These are phyloP conservation scores for Naganishia friedmannii DNA, from an alignment of 768 basidiomycete genomes.

Conservation along the genomic window DNA sequence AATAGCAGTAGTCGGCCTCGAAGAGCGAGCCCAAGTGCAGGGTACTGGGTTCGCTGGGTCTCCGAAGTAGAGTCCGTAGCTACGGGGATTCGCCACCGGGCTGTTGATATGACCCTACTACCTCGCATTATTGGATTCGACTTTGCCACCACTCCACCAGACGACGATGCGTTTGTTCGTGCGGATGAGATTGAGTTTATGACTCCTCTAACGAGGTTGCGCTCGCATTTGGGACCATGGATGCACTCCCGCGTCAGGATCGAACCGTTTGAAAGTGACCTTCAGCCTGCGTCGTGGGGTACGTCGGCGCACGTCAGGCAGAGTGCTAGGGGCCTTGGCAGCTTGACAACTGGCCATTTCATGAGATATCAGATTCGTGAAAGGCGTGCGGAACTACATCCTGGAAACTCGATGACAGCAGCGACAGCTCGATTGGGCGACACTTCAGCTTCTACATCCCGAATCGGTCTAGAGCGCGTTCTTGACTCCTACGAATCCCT, in stretches of 20 bases:
- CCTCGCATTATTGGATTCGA: slow-evolving; percentile 28
- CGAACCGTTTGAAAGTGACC: slow-evolving; percentile 25
- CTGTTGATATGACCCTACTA: slow-evolving; percentile 13
- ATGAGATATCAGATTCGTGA: slow-evolving; percentile 24
- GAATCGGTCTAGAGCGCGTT: background rate
- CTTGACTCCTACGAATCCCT: slow-evolving; percentile 13
- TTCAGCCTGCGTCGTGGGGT: slow-evolving; percentile 26
- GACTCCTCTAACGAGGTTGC: slow-evolving; percentile 24
- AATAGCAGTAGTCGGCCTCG: slow-evolving; percentile 4
- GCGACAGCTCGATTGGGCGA: background rate
- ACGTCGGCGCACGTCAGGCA: slow-evolving; percentile 33
- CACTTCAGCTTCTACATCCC: background rate
- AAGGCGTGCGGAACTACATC: background rate
- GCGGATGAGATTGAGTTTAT: slow-evolving; percentile 31
- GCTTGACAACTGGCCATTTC: slow-evolving; percentile 15
- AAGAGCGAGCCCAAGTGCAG: slow-evolving; percentile 16
- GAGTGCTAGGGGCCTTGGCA: slow-evolving; percentile 8
- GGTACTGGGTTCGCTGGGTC: slow-evolving; percentile 33
- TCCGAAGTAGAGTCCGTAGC: background rate
- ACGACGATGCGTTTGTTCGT: slow-evolving; percentile 30
- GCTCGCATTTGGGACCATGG: slow-evolving; percentile 24
- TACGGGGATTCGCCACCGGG: slow-evolving; percentile 10
- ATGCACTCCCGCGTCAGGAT: slow-evolving; percentile 30
- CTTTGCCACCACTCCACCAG: slow-evolving; percentile 24
- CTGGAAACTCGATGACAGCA: background rate